Conservation (phyloP, 2,329 filamentous ascomycete species). For the Sordariomycetes sp. region DNA sequence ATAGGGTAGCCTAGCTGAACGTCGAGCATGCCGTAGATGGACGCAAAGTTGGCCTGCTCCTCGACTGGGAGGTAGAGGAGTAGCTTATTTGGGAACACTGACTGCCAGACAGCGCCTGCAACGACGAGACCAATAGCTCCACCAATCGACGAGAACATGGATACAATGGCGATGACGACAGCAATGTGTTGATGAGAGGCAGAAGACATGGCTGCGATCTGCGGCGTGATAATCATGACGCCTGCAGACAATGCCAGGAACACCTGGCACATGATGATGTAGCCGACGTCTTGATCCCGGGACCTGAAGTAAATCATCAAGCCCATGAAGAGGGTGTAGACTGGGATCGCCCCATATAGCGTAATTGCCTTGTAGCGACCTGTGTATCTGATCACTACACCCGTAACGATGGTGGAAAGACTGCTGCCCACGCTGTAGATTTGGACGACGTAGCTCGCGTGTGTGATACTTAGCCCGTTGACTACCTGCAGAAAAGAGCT, state of each 20-base stretch:
- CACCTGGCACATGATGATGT: slow-evolving; percentile 52
- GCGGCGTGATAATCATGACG: slow-evolving; percentile 47
- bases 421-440: slow-evolving; percentile 40
- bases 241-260: slow-evolving; percentile 53
- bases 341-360: slow-evolving; percentile 36
- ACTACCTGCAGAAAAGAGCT: slow-evolving; percentile 47
- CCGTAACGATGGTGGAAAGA: slow-evolving; percentile 36
- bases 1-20: slow-evolving; percentile 43
- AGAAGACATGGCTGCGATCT: slow-evolving; percentile 53
- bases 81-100: slow-evolving; percentile 44
- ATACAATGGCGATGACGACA: slow-evolving; percentile 50
- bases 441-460: slow-evolving; percentile 36
- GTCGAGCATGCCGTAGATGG: slow-evolving; percentile 38
- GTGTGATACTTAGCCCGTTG: slow-evolving; percentile 26
- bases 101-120: slow-evolving; percentile 56
- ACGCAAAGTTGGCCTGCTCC: slow-evolving; percentile 18
- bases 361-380: slow-evolving; percentile 40
- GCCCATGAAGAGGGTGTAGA: slow-evolving; percentile 46
- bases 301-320: slow-evolving; percentile 53
- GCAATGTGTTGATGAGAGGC: slow-evolving; percentile 53
- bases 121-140: slow-evolving; percentile 50
- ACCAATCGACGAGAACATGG: slow-evolving; percentile 52
- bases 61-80: slow-evolving; percentile 36
- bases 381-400: slow-evolving; percentile 32
- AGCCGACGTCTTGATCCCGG: slow-evolving; percentile 37